Evolutionary conservation across 495 filamentous ascomycete genomes (phyloP).

Genomic region (Astrocystis sublimbata): DNA sequence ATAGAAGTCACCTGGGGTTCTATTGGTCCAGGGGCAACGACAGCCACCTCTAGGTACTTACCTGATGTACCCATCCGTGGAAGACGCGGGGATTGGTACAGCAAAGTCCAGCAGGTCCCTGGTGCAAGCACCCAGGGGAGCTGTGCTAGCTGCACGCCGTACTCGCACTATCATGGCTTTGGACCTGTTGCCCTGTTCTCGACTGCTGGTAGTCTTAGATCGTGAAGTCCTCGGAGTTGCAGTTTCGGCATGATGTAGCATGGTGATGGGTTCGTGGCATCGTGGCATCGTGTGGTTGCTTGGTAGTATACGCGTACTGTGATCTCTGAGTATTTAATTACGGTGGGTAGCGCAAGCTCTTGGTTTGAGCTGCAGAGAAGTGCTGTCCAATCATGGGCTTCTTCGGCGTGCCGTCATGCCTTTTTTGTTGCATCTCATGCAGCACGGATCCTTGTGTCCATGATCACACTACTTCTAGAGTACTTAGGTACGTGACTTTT

Average conservation of each 20-base stretch:
- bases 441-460: background rate
- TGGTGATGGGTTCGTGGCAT: conserved; percentile 1
- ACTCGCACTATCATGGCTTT: too few relatives aligned
- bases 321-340: background rate
- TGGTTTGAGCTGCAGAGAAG: background rate
- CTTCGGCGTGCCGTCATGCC: background rate
- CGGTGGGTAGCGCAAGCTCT: background rate
- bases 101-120: too few relatives aligned
- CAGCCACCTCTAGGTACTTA: too few relatives aligned
- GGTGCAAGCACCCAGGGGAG: too few relatives aligned
- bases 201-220: background rate
- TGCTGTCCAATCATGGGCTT: background rate
- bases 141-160: too few relatives aligned
- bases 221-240: background rate
- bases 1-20: too few relatives aligned
- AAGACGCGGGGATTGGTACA: too few relatives aligned
- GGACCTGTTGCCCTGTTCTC: too few relatives aligned
- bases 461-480: background rate
- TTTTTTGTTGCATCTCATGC: conserved; percentile 8
- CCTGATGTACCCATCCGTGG: too few relatives aligned
- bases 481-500: background rate
- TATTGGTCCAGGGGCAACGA: too few relatives aligned
- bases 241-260: background rate
- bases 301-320: conserved; percentile 1
- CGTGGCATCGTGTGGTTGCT: too few relatives aligned